Evolutionary conservation across 495 filamentous ascomycete genomes (phyloP).

Genomic region (Friedmanniomyces simplex): DNA sequence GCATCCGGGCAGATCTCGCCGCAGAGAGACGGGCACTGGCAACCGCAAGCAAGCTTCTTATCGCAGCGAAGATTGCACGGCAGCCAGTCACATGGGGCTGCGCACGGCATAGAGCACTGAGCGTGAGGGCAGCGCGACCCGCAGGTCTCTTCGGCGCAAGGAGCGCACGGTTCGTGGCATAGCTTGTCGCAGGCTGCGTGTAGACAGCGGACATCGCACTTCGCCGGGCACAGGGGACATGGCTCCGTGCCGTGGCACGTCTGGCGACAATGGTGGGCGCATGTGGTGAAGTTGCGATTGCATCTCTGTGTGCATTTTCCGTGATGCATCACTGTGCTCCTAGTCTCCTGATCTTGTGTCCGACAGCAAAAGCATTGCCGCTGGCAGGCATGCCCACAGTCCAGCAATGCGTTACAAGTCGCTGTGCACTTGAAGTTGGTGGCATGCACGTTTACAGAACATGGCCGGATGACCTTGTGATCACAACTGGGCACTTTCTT

Average conservation of each 20-base stretch:
- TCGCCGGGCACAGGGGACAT: slow-evolving; percentile 43
- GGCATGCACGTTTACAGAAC: slow-evolving; percentile 35
- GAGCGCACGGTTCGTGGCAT: slow-evolving; percentile 56
- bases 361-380: no score
- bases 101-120: slow-evolving; percentile 50
- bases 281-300: slow-evolving; percentile 45
- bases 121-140: slow-evolving; percentile 47
- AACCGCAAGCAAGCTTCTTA: slow-evolving; percentile 46
- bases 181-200: slow-evolving; percentile 38
- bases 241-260: slow-evolving; percentile 43
- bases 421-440: slow-evolving; percentile 36
- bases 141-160: slow-evolving; percentile 50
- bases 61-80: slow-evolving; percentile 58
- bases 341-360: no score
- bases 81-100: slow-evolving; percentile 51
- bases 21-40: slow-evolving; percentile 48
- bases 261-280: slow-evolving; percentile 46
- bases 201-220: background rate
- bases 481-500: slow-evolving; percentile 42
- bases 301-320: slow-evolving; percentile 42
- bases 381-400: slow-evolving; percentile 55
- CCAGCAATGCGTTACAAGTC: slow-evolving; percentile 37
- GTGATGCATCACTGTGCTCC: no score
- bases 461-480: slow-evolving; percentile 44
- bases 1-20: slow-evolving; percentile 52